A percentile compares a stretch with the other conserved stretches of the same genome.
Evolutionary conservation across 495 filamentous ascomycete species (phyloP).

Genomic region (Daldinia decipiens): DNA sequence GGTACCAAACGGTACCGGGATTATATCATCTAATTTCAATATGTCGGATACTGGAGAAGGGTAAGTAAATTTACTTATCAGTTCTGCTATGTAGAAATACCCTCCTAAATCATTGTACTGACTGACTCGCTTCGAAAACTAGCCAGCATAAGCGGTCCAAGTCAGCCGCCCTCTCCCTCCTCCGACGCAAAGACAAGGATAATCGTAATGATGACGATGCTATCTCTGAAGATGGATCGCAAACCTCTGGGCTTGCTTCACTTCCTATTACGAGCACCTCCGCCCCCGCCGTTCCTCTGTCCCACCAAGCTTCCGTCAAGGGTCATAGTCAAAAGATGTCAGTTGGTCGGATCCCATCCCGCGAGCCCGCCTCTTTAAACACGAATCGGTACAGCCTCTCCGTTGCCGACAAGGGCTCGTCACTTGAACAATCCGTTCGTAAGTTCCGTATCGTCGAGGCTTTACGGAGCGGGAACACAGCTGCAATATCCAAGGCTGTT

Average conservation of each 20-base stretch:
- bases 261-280: slow-evolving; percentile 47
- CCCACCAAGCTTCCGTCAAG: slow-evolving; percentile 50
- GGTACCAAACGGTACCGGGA: slow-evolving; percentile 15
- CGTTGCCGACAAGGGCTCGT: slow-evolving; percentile 56
- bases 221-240: slow-evolving; percentile 53
- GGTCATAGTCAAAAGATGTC: slow-evolving; percentile 58
- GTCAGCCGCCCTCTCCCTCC: slow-evolving; percentile 60
- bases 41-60: slow-evolving; percentile 60
- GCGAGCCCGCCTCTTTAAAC: slow-evolving; percentile 35
- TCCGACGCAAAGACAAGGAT: slow-evolving; percentile 54
- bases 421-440: slow-evolving; percentile 92
- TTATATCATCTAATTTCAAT: slow-evolving; percentile 23
- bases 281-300: slow-evolving; percentile 48
- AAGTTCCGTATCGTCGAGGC: slow-evolving; percentile 95
- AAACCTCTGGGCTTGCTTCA: slow-evolving; percentile 49
- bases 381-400: slow-evolving; percentile 46
- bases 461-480: slow-evolving; percentile 87
- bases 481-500: slow-evolving; percentile 87
- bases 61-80: slow-evolving; percentile 43
- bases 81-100: slow-evolving; percentile 1
- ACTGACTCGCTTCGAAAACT: slow-evolving; percentile 34
- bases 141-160: slow-evolving; percentile 64
- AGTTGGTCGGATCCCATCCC: slow-evolving; percentile 52
- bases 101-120: slow-evolving; percentile 20
- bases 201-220: slow-evolving; percentile 56